phyloP scores from a whole-genome alignment of 1,139 yeast genomes.

The Debaryomyces coudertii region DNA sequence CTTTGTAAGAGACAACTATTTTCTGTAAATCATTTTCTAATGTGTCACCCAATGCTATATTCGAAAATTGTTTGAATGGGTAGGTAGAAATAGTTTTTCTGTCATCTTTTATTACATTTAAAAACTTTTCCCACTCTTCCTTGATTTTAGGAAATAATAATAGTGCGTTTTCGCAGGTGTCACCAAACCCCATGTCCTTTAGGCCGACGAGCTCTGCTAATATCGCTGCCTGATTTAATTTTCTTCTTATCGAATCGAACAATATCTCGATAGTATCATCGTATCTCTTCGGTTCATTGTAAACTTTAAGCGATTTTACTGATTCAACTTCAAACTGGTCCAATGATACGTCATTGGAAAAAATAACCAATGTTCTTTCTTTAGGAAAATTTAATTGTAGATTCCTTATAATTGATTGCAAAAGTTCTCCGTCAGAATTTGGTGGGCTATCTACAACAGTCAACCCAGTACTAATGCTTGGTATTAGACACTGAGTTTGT shows the following conservation, averaged over 20 bases:
- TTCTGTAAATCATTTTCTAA: conserved; percentile 16
- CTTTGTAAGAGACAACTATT: conserved; percentile 9
- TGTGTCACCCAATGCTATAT: conserved; percentile 6
- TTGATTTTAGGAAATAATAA: conserved; percentile 36
- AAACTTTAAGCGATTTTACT: neutral
- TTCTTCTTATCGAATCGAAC: conserved; percentile 1
- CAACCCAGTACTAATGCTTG: conserved; percentile 13
- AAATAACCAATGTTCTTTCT: conserved; percentile 39
- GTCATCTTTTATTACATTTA: conserved; percentile 15
- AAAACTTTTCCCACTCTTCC: conserved; percentile 32
- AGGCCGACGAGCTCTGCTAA: conserved; percentile 36
- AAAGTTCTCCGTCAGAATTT: conserved; percentile 13
- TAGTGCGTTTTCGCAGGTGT: conserved; percentile 44
- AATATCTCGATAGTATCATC: neutral
- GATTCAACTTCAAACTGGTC: neutral
- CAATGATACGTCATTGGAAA: conserved; percentile 17
- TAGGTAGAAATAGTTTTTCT: conserved; percentile 16
- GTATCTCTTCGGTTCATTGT: neutral
- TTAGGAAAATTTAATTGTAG: conserved; percentile 27
- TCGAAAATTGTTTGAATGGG: conserved; percentile 29
- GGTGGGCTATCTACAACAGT: conserved; percentile 16
- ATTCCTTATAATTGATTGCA: conserved; percentile 17
- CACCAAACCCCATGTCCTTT: conserved; percentile 43
- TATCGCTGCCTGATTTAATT: conserved; percentile 29
- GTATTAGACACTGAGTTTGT: conserved; percentile 7